Evolutionary conservation across 495 filamentous ascomycete species (phyloP).

Genomic region (Podospora sp.): DNA sequence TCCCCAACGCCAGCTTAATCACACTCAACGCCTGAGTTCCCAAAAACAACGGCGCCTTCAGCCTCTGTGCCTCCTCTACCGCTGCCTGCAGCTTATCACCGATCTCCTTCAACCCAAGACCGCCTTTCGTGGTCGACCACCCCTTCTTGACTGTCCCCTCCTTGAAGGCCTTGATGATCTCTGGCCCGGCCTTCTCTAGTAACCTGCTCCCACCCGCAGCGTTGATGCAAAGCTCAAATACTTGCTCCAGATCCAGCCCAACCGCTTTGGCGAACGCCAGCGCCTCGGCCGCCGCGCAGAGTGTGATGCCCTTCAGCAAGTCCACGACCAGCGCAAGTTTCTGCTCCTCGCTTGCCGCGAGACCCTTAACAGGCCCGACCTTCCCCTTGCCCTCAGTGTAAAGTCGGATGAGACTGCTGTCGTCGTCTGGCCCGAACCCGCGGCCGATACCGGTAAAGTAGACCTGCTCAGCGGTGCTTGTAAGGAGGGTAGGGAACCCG

Average conservation of each 20-base stretch:
- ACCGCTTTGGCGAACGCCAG: constrained; percentile 66
- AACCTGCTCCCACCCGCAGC: constrained; percentile 69
- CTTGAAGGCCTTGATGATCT: constrained; percentile 52
- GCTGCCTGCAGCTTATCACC: constrained; percentile 52
- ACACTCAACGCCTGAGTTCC: constrained; percentile 43
- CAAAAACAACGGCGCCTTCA: constrained; percentile 46
- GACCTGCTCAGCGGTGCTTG: constrained; percentile 69
- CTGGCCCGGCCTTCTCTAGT: constrained; percentile 59
- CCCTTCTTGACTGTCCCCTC: constrained; percentile 28
- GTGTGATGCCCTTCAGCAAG: constrained; percentile 64
- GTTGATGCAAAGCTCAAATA: constrained; percentile 67
- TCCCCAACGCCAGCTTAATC: constrained; percentile 34
- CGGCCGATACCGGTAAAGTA: constrained; percentile 62
- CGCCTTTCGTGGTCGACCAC: constrained; percentile 15
- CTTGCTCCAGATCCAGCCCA: constrained; percentile 64
- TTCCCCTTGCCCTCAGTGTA: constrained; percentile 51
- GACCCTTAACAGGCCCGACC: constrained; percentile 41
- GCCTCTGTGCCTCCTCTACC: constrained; percentile 53
- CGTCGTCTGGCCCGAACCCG: constrained; percentile 68
- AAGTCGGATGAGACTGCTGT: constrained; percentile 68
- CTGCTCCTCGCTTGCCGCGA: constrained; percentile 41
- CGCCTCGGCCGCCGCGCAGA: constrained; percentile 66
- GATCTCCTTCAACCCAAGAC: constrained; percentile 42
- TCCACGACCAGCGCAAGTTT: constrained; percentile 60
- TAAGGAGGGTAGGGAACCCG: constrained; percentile 69